Conservation (phyloP, 352 stramenopile genomes). For the Pythium graminicola region DNA sequence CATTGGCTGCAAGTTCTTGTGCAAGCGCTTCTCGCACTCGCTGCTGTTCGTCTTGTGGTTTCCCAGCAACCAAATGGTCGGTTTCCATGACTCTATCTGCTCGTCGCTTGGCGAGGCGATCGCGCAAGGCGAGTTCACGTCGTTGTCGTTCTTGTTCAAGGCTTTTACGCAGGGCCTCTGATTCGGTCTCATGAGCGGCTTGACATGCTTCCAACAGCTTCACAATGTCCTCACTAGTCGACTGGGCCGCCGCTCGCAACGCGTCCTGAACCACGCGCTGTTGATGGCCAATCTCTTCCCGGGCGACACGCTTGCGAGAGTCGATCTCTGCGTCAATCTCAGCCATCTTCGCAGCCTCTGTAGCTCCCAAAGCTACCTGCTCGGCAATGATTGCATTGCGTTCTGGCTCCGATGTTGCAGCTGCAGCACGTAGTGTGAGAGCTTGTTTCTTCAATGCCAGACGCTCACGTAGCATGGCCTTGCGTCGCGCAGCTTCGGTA, state of each 20-base stretch:
- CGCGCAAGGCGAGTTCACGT: neutral
- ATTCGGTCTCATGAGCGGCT: neutral
- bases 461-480: conserved; percentile 2
- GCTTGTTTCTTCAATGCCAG: conserved; percentile 11
- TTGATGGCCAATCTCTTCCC: neutral
- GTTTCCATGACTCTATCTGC: neutral
- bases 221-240: neutral
- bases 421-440: neutral
- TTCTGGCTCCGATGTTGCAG: neutral
- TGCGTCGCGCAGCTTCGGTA: conserved; percentile 2
- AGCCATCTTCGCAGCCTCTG: neutral
- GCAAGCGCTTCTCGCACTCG: neutral
- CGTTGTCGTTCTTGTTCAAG: neutral
- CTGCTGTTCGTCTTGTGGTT: neutral
- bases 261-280: neutral
- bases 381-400: neutral
- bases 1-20: neutral
- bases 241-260: neutral
- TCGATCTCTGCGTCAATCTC: neutral
- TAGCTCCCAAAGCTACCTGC: neutral
- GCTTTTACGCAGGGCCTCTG: neutral
- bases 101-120: neutral
- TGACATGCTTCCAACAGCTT: neutral
- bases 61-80: neutral
- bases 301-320: neutral